Conservation (phyloP, 129 eudicot genomes). For the Pseudognaphalium luteoalbum region DNA sequence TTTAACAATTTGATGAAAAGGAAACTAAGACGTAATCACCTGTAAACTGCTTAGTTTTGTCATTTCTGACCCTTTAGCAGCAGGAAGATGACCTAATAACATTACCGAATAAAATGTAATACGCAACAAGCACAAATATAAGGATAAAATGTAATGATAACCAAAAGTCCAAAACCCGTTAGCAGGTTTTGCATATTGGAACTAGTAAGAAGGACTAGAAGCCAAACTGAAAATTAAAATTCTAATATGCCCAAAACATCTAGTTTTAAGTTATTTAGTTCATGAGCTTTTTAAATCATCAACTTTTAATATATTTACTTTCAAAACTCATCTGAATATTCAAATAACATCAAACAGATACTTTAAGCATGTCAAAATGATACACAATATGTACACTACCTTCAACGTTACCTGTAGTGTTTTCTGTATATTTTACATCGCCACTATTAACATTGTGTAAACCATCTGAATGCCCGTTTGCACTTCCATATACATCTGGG, state of each 20-base stretch:
- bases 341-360: not conserved
- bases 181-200: not conserved
- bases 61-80: constrained; percentile 57
- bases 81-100: constrained; percentile 32
- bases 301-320: not conserved
- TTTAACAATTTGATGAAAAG: not conserved
- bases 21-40: constrained; percentile 40
- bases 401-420: constrained; percentile 30
- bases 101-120: not conserved
- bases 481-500: constrained; percentile 38
- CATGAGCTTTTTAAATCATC: not conserved
- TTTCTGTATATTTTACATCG: constrained; percentile 38
- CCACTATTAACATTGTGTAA: constrained; percentile 36
- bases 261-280: not conserved
- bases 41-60: constrained; percentile 60
- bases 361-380: not conserved
- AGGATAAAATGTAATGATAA: not conserved
- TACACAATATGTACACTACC: constrained; percentile 26
- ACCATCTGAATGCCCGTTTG: constrained; percentile 43
- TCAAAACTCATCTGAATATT: not conserved
- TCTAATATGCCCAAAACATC: not conserved
- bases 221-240: too few species aligned
- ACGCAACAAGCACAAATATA: not conserved
- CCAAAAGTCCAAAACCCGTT: not conserved
- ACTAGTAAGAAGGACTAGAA: not conserved